Conservation (phyloP, 1,284 basidiomycete species). For the Irpex lacteus region DNA sequence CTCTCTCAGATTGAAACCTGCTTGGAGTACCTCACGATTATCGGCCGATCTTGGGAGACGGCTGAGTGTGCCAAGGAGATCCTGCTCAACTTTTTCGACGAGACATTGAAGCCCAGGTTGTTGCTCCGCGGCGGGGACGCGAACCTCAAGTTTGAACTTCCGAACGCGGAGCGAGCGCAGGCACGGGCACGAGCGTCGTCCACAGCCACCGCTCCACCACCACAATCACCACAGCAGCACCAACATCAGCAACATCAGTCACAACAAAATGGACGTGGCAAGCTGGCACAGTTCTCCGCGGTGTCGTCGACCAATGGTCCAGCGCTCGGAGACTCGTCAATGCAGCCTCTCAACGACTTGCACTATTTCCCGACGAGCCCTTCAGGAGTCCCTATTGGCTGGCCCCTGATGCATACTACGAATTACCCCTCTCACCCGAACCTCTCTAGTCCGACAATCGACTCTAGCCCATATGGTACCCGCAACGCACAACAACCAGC, state of each 20-base stretch:
- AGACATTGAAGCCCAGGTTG: slow-evolving; percentile 30
- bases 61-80: slow-evolving; percentile 48
- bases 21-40: slow-evolving; percentile 46
- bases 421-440: background rate
- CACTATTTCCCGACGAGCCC: slow-evolving; percentile 12
- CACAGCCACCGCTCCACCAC: background rate
- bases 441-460: slow-evolving; percentile 8
- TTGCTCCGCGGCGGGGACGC: slow-evolving; percentile 26
- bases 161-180: slow-evolving; percentile 9
- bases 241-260: background rate
- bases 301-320: background rate
- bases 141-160: slow-evolving; percentile 18
- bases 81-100: slow-evolving; percentile 30
- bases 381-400: slow-evolving; percentile 6
- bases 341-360: background rate
- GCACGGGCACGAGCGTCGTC: slow-evolving; percentile 3
- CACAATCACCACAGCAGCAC: background rate
- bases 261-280: background rate
- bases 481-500: background rate
- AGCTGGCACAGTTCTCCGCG: background rate
- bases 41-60: slow-evolving; percentile 50
- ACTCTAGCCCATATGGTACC: slow-evolving; percentile 3
- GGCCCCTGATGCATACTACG: slow-evolving; percentile 4
- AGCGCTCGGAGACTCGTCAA: background rate
- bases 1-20: slow-evolving; percentile 43